These are phyloP conservation scores for Rhizodiscina lignyota DNA, from an alignment of 495 filamentous ascomycete genomes.

Conservation along the genomic window DNA sequence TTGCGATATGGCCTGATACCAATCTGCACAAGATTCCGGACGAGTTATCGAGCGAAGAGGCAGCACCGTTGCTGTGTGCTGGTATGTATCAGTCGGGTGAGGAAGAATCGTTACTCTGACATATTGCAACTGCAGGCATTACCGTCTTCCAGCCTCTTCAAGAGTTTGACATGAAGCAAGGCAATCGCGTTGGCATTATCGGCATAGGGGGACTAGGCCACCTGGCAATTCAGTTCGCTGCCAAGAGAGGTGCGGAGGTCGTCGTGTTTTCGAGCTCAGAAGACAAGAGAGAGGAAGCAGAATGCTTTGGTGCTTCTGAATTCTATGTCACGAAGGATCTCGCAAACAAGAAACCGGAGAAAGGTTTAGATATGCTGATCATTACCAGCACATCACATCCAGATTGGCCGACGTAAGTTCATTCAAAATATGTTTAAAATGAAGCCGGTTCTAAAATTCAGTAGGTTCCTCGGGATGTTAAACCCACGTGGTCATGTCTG, in stretches of 20 bases:
- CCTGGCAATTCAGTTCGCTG: slow-evolving; percentile 41
- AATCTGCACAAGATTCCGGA: slow-evolving; percentile 13
- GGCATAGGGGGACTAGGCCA: slow-evolving; percentile 45
- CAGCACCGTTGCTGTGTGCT: slow-evolving; percentile 12
- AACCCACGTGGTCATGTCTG: slow-evolving; percentile 1
- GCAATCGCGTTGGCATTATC: slow-evolving; percentile 33
- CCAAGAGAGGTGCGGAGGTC: slow-evolving; percentile 41
- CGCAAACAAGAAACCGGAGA: slow-evolving; percentile 8
- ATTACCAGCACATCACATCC: slow-evolving; percentile 17
- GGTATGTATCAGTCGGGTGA: no score
- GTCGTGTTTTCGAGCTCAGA: slow-evolving; percentile 36
- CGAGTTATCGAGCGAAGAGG: slow-evolving; percentile 5
- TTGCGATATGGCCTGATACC: slow-evolving; percentile 9
- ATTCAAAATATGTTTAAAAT: background rate
- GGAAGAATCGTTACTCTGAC: no score
- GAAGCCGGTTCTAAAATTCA: no score
- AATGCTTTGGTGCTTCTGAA: slow-evolving; percentile 36
- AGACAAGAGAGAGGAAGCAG: slow-evolving; percentile 36
- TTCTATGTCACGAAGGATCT: slow-evolving; percentile 24
- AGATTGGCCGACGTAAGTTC: slow-evolving; percentile 3
- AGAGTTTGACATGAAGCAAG: slow-evolving; percentile 23
- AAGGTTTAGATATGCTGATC: slow-evolving; percentile 11
- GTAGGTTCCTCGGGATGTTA: slow-evolving; percentile 2
- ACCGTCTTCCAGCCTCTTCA: slow-evolving; percentile 29
- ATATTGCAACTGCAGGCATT: no score